Base-by-base conservation (phyloP, 2,329 filamentous ascomycete species). In the Rhinocladiella mackenziei region DNA sequence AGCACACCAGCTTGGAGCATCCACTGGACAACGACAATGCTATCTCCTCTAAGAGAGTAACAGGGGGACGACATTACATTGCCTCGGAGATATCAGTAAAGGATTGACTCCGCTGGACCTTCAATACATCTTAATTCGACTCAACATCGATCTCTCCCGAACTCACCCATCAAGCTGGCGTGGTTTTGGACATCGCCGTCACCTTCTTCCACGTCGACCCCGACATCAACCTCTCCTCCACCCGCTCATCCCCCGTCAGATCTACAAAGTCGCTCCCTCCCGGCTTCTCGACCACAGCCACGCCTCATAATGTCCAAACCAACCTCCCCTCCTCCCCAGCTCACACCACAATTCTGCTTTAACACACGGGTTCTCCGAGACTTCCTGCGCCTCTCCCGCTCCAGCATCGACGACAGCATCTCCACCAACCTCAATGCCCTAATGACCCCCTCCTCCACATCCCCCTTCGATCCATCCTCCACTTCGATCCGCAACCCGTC, bases 371-470 rank as follows among this genome's bases (percentile, higher is more conserved):
- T 45, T 19, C 39, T 54, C 45, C 51, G 60, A 95, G 92, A 95
- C 64, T 98, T 98, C 64, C 77, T 98, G 15, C 85, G 89, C 28
- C 67, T 92, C 54, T 96, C 91, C 7, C 81, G 92, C 53, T 75
- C 80, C 39, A 80, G 85, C 35, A 83, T 96, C 60, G 92, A 98
- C 67, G 92, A 98, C 67, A 88, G 86, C 32, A 97, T 98, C 60
- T 81, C 81, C 1, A 89, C 95, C 61, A 91, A 94, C 59, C 79
- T 98, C 50, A 97, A 97, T 70, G 87, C 88, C 1, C 77, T 97
- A 26, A 70, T 87, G 32, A 89, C 84, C 1, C 91, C 91, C 0
- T 76, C 86, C 9, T 71, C 73, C 32, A 58, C 60, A 23, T 66
- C 68, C 28, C 80, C 81, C 11, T 97, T 95, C 66, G 84, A 95